Base-by-base conservation (phyloP, 164 flowering plant species). In the Tinospora cordifolia region DNA sequence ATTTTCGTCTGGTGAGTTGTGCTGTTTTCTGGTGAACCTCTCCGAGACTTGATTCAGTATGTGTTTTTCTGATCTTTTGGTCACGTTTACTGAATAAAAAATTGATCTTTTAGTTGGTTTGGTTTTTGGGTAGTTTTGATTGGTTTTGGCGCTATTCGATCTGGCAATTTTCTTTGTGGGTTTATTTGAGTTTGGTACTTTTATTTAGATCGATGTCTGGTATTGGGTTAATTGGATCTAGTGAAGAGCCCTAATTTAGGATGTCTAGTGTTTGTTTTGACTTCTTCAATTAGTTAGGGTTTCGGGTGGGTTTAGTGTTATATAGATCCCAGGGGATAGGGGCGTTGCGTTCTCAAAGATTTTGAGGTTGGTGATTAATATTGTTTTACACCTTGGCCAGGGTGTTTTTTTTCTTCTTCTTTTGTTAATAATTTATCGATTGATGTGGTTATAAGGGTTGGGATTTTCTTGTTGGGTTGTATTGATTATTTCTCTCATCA, bases 191-290 rank as follows among this genome's bases (percentile, higher is more conserved):
- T 51, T 51, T 51, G 17, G 19, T 51, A 22, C 14, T 17, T 51
- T n/a, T n/a, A n/a, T 5, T 17, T 57, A 26, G 49, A 54, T 69
- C 40, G 71, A 14, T 51, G 11, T 51, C 21, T 17, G 1, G 59
- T 51, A 51, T 51, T 51, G 59, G 17, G 59, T 22, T 57, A 14
- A 21, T n/a, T 57, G 71, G 71, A 69, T 69, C 71, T 36, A 63
- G 41, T 34, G 47, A 40, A 22, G 59, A 51, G n/a, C 7, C 21
- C 59, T 3, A 51, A 67, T 46, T 67, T 0, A 25, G 69, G 58
- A 44, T 19, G 30, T 22, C 25, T 67, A 24, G 27, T 39, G 17
- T 36, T 46, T n/a, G n/a, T n/a, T 30, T 40, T 41, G 34, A 17
- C 47, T 13, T 24, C 22, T 54, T 12, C 44, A 13, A 40, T 8